phyloP scores from a whole-genome alignment of 805 yeast genomes.

The Candida morakotiae region DNA sequence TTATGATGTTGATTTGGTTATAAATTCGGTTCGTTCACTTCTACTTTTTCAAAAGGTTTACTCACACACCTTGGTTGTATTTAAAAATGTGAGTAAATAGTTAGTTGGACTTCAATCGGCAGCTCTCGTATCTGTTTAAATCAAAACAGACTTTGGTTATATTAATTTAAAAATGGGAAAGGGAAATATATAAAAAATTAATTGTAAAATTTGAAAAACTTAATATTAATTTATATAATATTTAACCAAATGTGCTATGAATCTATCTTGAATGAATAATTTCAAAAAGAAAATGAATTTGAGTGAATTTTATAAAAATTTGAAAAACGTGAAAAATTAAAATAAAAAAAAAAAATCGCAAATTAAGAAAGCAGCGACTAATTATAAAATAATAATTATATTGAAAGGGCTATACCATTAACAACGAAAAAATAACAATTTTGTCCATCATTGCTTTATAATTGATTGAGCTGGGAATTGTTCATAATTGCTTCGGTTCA shows the following conservation, averaged over 20 bases:
- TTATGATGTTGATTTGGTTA: conserved; percentile 2
- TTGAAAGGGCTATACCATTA: not conserved
- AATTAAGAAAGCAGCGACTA: not conserved
- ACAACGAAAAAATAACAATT: no score
- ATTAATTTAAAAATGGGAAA: conserved; percentile 2
- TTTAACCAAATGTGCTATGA: not conserved
- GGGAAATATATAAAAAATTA: not conserved
- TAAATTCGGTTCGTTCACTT: no score
- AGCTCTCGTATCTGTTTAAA: conserved; percentile 32
- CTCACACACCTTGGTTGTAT: conserved; percentile 26
- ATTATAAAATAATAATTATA: no score
- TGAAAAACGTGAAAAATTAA: not conserved
- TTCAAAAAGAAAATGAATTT: not conserved
- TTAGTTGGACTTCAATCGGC: conserved; percentile 36
- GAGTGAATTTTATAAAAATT: not conserved
- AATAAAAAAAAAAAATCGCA: not conserved
- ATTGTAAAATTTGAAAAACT: not conserved
- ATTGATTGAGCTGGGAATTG: no score
- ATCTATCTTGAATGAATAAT: not conserved
- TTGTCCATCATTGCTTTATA: no score
- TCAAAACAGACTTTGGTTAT: conserved; percentile 6
- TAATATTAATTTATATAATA: not conserved
- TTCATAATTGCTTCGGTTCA: no score
- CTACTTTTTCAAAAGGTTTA: not conserved
- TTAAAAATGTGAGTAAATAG: conserved; percentile 26